Conservation (phyloP, 805 yeast species). For the Yarrowia sp. region DNA sequence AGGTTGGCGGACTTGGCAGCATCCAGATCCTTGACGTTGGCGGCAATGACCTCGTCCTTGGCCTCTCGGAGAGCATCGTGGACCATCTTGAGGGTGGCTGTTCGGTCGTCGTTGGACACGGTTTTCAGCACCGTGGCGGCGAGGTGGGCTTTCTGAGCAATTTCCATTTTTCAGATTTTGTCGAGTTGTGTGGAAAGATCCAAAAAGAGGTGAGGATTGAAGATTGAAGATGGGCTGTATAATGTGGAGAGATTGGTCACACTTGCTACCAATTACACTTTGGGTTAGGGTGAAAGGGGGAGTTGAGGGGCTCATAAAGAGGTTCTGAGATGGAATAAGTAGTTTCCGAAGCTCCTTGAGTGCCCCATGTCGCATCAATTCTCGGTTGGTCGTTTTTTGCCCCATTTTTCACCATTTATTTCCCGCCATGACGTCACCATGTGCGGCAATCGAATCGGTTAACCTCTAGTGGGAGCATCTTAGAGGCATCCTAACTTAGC, state of each 20-base stretch:
- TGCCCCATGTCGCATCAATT: no score
- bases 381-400: no score
- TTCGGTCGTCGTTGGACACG: slow-evolving; percentile 72
- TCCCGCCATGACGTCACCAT: slow-evolving; percentile 20
- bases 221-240: slow-evolving; percentile 4
- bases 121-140: slow-evolving; percentile 88
- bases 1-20: slow-evolving; percentile 68
- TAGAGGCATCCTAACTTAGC: slow-evolving; percentile 17
- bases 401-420: no score
- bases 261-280: slow-evolving; percentile 33
- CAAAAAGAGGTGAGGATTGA: slow-evolving; percentile 14
- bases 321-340: neutral
- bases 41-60: slow-evolving; percentile 69
- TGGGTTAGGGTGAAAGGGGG: slow-evolving; percentile 24
- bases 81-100: slow-evolving; percentile 72
- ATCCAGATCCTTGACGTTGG: slow-evolving; percentile 77
- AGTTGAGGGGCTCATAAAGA: neutral
- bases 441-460: slow-evolving; percentile 22
- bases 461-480: slow-evolving; percentile 24
- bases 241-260: slow-evolving; percentile 33
- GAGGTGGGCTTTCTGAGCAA: slow-evolving; percentile 80
- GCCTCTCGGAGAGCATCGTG: slow-evolving; percentile 68
- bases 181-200: neutral
- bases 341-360: no score
- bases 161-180: slow-evolving; percentile 47